Percentiles rank a stretch among this genome's conserved stretches.
These are phyloP conservation scores for Nothomitra cinnamomea DNA, from an alignment of 2,329 filamentous ascomycete genomes.

Conservation along the genomic window DNA sequence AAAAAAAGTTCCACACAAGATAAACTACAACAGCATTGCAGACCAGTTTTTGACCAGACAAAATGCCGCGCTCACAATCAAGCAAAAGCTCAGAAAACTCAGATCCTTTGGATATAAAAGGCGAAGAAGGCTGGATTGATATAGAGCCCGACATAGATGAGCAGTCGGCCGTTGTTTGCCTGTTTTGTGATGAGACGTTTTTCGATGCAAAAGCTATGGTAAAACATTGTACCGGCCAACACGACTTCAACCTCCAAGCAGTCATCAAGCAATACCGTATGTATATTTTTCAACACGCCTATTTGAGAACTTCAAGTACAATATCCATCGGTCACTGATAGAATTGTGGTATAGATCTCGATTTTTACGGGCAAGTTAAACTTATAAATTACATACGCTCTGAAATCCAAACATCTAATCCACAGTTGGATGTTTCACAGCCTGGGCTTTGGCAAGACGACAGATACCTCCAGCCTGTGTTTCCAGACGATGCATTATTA, in stretches of 20 bases:
- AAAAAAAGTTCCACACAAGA: background rate
- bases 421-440: slow-evolving; percentile 38
- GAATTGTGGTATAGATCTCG: slow-evolving; percentile 33
- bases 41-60: background rate
- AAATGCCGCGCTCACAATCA: background rate
- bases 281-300: slow-evolving; percentile 13
- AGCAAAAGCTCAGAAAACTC: slow-evolving; percentile 11
- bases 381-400: slow-evolving; percentile 51
- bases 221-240: slow-evolving; percentile 46
- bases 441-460: slow-evolving; percentile 55
- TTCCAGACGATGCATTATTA: slow-evolving; percentile 80
- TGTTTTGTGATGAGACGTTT: slow-evolving; percentile 52
- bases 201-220: slow-evolving; percentile 48
- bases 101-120: slow-evolving; percentile 19
- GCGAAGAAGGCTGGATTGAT: slow-evolving; percentile 35
- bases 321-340: slow-evolving; percentile 5
- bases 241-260: slow-evolving; percentile 49
- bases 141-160: slow-evolving; percentile 43
- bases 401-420: slow-evolving; percentile 28
- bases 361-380: slow-evolving; percentile 58
- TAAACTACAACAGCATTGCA: background rate
- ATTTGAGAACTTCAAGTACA: background rate
- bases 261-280: slow-evolving; percentile 34
- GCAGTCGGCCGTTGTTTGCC: slow-evolving; percentile 45
- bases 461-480: slow-evolving; percentile 61